phyloP scores from a whole-genome alignment of 495 filamentous ascomycete species.

The Staphylotrichum longicolle region DNA sequence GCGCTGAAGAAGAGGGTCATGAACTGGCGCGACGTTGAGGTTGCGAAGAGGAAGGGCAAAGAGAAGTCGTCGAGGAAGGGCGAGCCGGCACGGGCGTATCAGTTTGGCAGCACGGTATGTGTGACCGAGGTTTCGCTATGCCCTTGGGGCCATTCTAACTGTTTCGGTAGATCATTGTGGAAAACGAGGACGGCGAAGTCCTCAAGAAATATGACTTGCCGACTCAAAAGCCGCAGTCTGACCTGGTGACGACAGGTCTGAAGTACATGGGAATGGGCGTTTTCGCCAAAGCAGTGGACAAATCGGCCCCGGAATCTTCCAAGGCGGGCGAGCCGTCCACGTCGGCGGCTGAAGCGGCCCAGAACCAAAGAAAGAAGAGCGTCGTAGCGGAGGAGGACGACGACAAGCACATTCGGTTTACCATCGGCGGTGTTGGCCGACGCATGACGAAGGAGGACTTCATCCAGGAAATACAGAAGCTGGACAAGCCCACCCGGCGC shows the following conservation, averaged over 20 bases:
- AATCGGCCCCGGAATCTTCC: conserved; percentile 44
- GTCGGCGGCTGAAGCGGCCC: neutral
- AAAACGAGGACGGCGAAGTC: conserved; percentile 96
- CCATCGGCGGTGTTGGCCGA: conserved; percentile 65
- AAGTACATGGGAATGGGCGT: conserved; percentile 50
- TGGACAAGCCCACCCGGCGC: conserved; percentile 73
- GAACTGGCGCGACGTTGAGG: conserved; percentile 56
- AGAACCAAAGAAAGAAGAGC: conserved; percentile 35
- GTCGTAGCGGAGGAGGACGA: conserved; percentile 58
- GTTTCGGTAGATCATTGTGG: conserved; percentile 73
- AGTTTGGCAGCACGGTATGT: conserved; percentile 81
- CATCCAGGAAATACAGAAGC: conserved; percentile 72
- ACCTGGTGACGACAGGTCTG: conserved; percentile 44
- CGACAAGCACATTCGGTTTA: conserved; percentile 84
- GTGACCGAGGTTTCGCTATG: too few species aligned
- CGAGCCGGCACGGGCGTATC: conserved; percentile 81
- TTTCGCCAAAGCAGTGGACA: conserved; percentile 41
- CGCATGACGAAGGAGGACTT: conserved; percentile 92
- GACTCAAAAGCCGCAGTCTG: conserved; percentile 38
- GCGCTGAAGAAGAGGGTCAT: conserved; percentile 49
- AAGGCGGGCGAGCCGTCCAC: conserved; percentile 48
- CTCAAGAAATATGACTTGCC: conserved; percentile 95
- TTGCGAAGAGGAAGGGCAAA: conserved; percentile 59
- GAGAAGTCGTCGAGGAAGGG: conserved; percentile 46
- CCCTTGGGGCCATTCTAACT: conserved; percentile 21